Evolutionary conservation across 2,329 filamentous ascomycete species (phyloP), one percentile per base, ranked within the genome.

Genomic region (Lecanicillium sp.): DNA sequence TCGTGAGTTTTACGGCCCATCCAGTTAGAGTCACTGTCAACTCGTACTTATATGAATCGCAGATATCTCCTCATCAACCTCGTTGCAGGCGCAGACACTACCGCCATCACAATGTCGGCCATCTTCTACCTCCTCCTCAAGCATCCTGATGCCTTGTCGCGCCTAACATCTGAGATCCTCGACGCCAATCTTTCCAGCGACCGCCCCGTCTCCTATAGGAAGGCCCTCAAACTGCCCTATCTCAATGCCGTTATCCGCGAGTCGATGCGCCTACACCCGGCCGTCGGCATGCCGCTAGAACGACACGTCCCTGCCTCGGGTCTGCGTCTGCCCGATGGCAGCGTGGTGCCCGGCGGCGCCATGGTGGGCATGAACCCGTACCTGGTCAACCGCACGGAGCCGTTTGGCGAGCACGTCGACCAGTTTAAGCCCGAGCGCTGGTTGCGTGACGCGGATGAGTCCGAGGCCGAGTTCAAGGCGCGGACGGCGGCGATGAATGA

Each of bases 191-290:
- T 11, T 25, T 25, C 22, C 22, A 7, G 7, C 11, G 45, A 34
- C 25, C 28, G 43, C 17, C 37, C 51, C 3, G 48, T 50, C 1
- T 41, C 44, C 5, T 56, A 52, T 37, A 33, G 30, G 2, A 34
- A 43, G 13, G 47, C 49, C 13, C 33, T 34, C 17, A n/a, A 17
- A 11, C 15, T 46, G 25, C 41, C 52, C 10, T 42, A 65, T 44
- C 52, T 71, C 4, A 56, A 64, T 29, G 69, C 71, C 0, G 62
- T 69, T 4, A 56, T 74, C 15, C 65, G 64, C 18, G 72, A 77
- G 50, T 58, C 64, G 2, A 58, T 68, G 49, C 63, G 71, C 10
- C 50, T 72, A 4, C 64, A 72, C 40, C 67, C 69, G 0, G 61
- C 59, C 3, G 57, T 69, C 4, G 62, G 61, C 5, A 58, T 71